A percentile compares a stretch with the other conserved stretches of the same genome.
Evolutionary conservation across 805 yeast species (phyloP).

Genomic region (Sungouiella blattae): DNA sequence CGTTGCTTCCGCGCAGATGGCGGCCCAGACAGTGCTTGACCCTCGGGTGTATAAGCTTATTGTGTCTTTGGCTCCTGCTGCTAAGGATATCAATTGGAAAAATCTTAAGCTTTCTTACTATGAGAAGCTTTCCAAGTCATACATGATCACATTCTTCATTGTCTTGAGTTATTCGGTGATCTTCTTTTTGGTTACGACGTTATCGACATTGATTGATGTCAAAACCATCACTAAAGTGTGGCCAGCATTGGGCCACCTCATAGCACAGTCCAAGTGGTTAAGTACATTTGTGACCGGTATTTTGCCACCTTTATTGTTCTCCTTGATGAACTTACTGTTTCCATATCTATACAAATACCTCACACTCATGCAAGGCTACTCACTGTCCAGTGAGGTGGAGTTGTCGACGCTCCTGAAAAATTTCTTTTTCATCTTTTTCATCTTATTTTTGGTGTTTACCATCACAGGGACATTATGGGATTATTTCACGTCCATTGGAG

Average conservation of each 20-base stretch:
- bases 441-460: constrained; percentile 58
- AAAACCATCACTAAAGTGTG: constrained; percentile 54
- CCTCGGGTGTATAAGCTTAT: constrained; percentile 43
- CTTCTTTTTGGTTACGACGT: constrained; percentile 53
- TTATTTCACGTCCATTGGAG: constrained; percentile 53
- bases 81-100: constrained; percentile 44
- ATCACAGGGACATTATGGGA: constrained; percentile 61
- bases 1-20: constrained; percentile 48
- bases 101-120: constrained; percentile 42
- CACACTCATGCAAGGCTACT: constrained; percentile 49
- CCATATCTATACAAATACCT: constrained; percentile 56
- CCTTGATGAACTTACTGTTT: constrained; percentile 47
- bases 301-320: constrained; percentile 58
- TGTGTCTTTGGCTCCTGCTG: constrained; percentile 45
- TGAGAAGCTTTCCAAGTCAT: constrained; percentile 35
- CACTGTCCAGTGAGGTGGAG: constrained; percentile 58
- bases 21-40: constrained; percentile 44
- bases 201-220: constrained; percentile 54
- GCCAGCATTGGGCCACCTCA: constrained; percentile 56
- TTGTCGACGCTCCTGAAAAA: constrained; percentile 55
- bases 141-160: constrained; percentile 41
- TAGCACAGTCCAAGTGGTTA: constrained; percentile 47
- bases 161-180: constrained; percentile 49
- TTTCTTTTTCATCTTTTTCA: constrained; percentile 58
- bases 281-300: constrained; percentile 59